A percentile compares a stretch with the other conserved stretches of the same genome.
phyloP scores from a whole-genome alignment of 2,329 filamentous ascomycete genomes.

The Fusarium miscanthi region DNA sequence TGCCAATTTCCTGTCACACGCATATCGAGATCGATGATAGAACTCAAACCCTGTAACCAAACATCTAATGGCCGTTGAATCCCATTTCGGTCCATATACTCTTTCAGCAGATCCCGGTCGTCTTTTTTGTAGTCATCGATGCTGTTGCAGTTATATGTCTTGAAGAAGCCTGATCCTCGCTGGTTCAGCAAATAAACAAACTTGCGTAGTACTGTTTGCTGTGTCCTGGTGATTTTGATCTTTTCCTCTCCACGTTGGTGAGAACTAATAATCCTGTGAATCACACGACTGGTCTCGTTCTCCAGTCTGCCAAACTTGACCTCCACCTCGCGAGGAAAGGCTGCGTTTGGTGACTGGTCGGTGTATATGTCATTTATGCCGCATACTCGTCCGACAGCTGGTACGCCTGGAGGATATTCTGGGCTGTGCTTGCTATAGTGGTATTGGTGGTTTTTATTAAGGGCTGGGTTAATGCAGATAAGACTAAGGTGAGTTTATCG shows the following conservation, averaged over 20 bases:
- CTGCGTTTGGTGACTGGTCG: fast-evolving
- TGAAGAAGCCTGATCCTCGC: neutral
- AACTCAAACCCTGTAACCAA: neutral
- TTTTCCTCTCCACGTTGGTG: neutral
- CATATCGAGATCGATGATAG: neutral
- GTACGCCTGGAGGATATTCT: too few species aligned
- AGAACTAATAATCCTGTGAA: neutral
- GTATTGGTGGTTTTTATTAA: too few species aligned
- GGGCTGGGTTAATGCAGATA: too few species aligned
- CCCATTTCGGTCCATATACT: neutral
- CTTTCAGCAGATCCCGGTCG: neutral
- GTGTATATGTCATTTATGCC: neutral
- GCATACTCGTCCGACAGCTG: neutral
- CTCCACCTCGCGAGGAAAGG: neutral
- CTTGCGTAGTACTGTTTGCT: neutral
- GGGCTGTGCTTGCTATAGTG: too few species aligned
- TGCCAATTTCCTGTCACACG: neutral
- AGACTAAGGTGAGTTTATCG: too few species aligned
- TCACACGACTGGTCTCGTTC: fast-evolving
- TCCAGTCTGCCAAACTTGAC: fast-evolving
- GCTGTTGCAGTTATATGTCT: neutral
- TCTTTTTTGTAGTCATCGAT: neutral
- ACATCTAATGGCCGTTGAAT: neutral
- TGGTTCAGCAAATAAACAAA: neutral
- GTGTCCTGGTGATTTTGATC: neutral